Percentiles rank a stretch among this genome's conserved stretches.
These are phyloP conservation scores for Exophiala dermatitidis DNA, from an alignment of 2,329 filamentous ascomycete species.

Conservation along the genomic window DNA sequence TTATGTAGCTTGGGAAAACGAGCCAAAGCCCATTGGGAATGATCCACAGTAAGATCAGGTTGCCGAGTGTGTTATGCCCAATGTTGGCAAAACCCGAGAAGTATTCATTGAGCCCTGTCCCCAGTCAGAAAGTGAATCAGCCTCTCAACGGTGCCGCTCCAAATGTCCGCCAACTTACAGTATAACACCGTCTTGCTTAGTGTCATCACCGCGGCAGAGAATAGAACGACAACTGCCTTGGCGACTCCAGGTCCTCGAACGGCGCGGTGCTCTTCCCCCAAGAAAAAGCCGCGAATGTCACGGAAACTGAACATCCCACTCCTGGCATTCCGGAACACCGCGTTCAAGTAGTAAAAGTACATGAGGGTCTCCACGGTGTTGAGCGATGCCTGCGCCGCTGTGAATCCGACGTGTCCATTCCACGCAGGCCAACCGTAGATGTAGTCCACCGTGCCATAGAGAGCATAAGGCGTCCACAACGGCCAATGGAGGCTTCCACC, in stretches of 20 bases:
- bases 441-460: constrained; percentile 73
- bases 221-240: constrained; percentile 48
- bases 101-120: constrained; percentile 52
- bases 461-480: constrained; percentile 67
- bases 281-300: constrained; percentile 18
- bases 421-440: constrained; percentile 73
- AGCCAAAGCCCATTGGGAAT: constrained; percentile 63
- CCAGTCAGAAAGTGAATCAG: constrained; percentile 9
- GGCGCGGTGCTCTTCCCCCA: constrained; percentile 19
- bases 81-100: constrained; percentile 55
- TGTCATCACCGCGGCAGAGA: constrained; percentile 55
- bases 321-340: constrained; percentile 3
- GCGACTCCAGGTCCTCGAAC: constrained; percentile 44
- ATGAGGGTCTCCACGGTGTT: constrained; percentile 62
- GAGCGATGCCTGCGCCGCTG: constrained; percentile 62
- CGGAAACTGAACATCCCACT: not conserved
- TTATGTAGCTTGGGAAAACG: constrained; percentile 56
- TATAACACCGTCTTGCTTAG: constrained; percentile 62
- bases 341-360: constrained; percentile 55
- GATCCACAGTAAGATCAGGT: constrained; percentile 54
- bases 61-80: constrained; percentile 52
- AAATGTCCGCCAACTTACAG: constrained; percentile 41
- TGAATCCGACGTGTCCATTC: constrained; percentile 64
- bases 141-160: not conserved
- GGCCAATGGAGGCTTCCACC: constrained; percentile 66